Conservation (phyloP, 2,329 filamentous ascomycete genomes). For the Thelonectria discophora region DNA sequence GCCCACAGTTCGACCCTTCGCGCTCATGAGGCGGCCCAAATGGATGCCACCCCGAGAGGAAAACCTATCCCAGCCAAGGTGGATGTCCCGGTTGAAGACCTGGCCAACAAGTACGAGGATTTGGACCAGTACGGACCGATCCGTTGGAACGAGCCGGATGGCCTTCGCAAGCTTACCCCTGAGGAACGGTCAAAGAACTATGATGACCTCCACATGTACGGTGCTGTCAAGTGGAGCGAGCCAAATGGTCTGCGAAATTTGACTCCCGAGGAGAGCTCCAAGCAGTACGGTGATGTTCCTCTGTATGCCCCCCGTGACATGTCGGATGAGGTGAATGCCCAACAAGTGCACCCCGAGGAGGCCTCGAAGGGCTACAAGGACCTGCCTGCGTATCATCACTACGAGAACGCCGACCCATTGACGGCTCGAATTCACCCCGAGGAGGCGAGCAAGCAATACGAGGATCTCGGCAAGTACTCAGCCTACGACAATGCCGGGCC, state of each 20-base stretch:
- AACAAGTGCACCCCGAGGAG: slow-evolving; percentile 41
- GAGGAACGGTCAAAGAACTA: slow-evolving; percentile 51
- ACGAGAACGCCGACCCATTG: slow-evolving; percentile 41
- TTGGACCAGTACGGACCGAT: slow-evolving; percentile 52
- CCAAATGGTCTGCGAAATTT: slow-evolving; percentile 45
- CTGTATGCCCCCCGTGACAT: slow-evolving; percentile 44
- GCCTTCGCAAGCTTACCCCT: slow-evolving; percentile 45
- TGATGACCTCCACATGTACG: slow-evolving; percentile 50
- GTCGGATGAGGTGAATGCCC: slow-evolving; percentile 20
- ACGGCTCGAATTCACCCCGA: slow-evolving; percentile 43
- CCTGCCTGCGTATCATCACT: slow-evolving; percentile 37
- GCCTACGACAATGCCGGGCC: slow-evolving; percentile 40
- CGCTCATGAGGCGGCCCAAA: slow-evolving; percentile 42
- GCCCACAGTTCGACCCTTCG: slow-evolving; percentile 44
- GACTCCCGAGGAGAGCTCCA: slow-evolving; percentile 51
- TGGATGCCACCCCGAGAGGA: slow-evolving; percentile 46
- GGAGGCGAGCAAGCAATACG: slow-evolving; percentile 50
- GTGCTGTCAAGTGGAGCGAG: slow-evolving; percentile 49
- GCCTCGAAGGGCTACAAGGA: slow-evolving; percentile 46
- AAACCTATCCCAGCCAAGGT: slow-evolving; percentile 50
- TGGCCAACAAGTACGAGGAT: slow-evolving; percentile 51
- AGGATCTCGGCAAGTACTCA: slow-evolving; percentile 48
- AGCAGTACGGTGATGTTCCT: slow-evolving; percentile 50
- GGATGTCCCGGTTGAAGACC: slow-evolving; percentile 40
- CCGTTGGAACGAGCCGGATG: slow-evolving; percentile 52